Percentiles rank a stretch among this genome's conserved stretches.
These are phyloP conservation scores for Penicillium verrucosum DNA, from an alignment of 2,329 filamentous ascomycete species.

Conservation along the genomic window DNA sequence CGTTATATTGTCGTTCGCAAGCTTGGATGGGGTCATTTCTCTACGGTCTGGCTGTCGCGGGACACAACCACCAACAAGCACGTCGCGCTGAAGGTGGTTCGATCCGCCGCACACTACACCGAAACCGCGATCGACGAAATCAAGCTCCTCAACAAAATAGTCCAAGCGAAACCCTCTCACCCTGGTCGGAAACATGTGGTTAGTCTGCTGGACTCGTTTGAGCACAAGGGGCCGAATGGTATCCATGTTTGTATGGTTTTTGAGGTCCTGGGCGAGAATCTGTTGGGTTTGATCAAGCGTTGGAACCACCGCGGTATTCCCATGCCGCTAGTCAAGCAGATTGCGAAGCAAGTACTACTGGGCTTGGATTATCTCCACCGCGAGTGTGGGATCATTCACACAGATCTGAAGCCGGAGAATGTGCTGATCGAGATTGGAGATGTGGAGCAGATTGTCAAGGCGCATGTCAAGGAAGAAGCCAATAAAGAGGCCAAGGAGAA, in stretches of 20 bases:
- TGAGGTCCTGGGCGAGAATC: constrained; percentile 92
- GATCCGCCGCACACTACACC: constrained; percentile 96
- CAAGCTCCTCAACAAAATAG: constrained; percentile 94
- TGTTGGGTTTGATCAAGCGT: constrained; percentile 91
- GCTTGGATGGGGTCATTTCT: constrained; percentile 97
- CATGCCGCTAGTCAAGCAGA: constrained; percentile 95
- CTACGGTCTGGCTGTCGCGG: constrained; percentile 82
- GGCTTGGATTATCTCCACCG: constrained; percentile 95
- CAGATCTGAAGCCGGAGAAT: constrained; percentile 95
- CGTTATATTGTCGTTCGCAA: constrained; percentile 96
- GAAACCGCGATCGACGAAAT: constrained; percentile 99
- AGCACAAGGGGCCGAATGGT: constrained; percentile 94
- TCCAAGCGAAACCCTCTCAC: constrained; percentile 90
- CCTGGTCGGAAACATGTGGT: constrained; percentile 94
- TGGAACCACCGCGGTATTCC: constrained; percentile 98
- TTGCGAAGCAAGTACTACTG: constrained; percentile 94
- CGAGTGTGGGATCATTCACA: constrained; percentile 98
- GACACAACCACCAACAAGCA: constrained; percentile 90
- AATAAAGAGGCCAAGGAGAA: constrained; percentile 76
- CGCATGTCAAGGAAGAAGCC: constrained; percentile 73
- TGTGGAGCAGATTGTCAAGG: constrained; percentile 97
- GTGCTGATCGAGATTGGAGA: constrained; percentile 98
- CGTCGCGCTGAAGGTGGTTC: constrained; percentile 95
- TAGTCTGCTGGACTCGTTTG: constrained; percentile 92
- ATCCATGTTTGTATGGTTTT: constrained; percentile 99